Base-by-base conservation (phyloP, 2,329 filamentous ascomycete species). In the Aspergillus versicolor region DNA sequence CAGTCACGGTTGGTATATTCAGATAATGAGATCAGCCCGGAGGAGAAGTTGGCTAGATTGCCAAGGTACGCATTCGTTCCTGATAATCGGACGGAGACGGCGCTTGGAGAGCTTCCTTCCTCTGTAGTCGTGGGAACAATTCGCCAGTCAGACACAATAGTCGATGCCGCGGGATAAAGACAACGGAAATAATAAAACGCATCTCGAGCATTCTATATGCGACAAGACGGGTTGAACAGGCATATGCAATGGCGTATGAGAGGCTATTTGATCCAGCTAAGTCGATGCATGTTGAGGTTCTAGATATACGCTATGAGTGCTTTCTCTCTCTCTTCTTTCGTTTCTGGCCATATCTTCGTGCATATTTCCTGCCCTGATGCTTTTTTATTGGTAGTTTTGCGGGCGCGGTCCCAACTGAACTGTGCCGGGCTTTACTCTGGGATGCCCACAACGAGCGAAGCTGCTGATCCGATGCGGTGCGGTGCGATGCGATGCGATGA, bases 11-110 rank as follows among this genome's bases (percentile, higher is more conserved):
- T 96, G 83, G 81, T 96, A 30, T 96, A 94, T 77, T 87, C 87
- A 61, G 90, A 95, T 70, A 86, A 88, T 51, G 87, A 89, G 57
- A 79, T 87, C 68, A 94, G 90, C 67, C 90, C 91, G 2, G 92
- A 97, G 78, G 92, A 96, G 81, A 91, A 88, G 76, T 92, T 96
- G 90, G 88, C 91, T 27, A 77, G 79, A 70, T 78, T 94, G 77
- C 81, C 89, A 60, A 87, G 86, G 74, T 96, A 95, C 78, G 86
- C 87, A 66, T 89, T 84, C 73, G 78, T 79, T 68, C 83, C 82
- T 67, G 73, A 77, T 64, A 70, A 66, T 54, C 73, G 70, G 65
- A 65, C 62, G 51, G 69, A 76, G 57, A 76, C 72, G 58, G 67
- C 62, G 42, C 65, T 75, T 54, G 64, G 65, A 59, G 72, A 73